Evolutionary conservation across 2,329 filamentous ascomycete species (phyloP), one percentile per base, ranked within the genome.

Genomic region (Diaporthe helianthi): DNA sequence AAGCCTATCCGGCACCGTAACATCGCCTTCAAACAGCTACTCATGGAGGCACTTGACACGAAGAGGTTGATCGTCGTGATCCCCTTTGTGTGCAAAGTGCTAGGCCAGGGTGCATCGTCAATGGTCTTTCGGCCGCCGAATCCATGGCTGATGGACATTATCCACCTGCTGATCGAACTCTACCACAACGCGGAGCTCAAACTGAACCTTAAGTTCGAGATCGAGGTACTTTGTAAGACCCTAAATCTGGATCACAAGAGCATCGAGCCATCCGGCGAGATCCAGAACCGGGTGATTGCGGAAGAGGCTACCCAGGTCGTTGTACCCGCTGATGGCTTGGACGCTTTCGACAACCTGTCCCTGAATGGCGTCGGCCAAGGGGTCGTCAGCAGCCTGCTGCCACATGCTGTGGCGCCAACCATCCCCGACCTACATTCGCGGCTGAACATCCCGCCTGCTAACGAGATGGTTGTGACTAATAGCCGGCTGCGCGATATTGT

Each of bases 171-270:
- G 44, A 93, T 97, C 75, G 97, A 99, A 77, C 86, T 99, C 4
- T 99, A 99, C 76, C 92, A 97, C 76, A 92, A 92, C 75, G 93
- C 93, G 17, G 95, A 98, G 75, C 84, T 99, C 68, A 98, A 98
- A 79, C 87, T 99, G 46, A 98, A 98, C 74, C 90, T 97, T 64
- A 99, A 98, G 76, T 99, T 99, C 75, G 96, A 99, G 79, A 98
- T 99, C 69, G 96, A 99, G 80, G 94, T 99, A 31, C 86, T 99
- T 29, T 99, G 94, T 84, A 97, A 97, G 78, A 94, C 94, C 15
- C 84, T 99, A 19, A 91, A 91, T 67, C 85, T 98, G n/a, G 94
- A 98, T 72, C 92, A 97, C 80, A 97, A 97, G 81, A 91, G 88
- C 70, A 94, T 98, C 72, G 92, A 97, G 74, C 93, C 95, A 0